Conservation (phyloP, 2,329 filamentous ascomycete species). For the Xylariales sp. region DNA sequence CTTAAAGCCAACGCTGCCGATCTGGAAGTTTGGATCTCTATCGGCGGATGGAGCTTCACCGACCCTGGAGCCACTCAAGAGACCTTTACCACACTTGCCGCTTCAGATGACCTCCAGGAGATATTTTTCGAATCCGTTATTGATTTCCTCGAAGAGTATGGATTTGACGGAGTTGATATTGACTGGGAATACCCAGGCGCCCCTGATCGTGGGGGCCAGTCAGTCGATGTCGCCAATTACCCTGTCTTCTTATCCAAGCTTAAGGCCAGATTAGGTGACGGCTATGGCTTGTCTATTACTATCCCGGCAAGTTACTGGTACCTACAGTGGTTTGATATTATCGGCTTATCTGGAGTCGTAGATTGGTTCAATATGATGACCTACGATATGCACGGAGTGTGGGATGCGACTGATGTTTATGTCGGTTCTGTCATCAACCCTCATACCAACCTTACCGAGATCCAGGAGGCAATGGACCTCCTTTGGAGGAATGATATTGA, state of each 20-base stretch:
- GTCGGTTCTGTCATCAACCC: slow-evolving; percentile 26
- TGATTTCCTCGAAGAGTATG: slow-evolving; percentile 16
- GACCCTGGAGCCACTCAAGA: slow-evolving; percentile 21
- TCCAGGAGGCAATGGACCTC: slow-evolving; percentile 36
- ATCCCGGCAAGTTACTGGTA: slow-evolving; percentile 11
- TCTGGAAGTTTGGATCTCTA: slow-evolving; percentile 26
- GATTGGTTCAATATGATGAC: slow-evolving; percentile 31
- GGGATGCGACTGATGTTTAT: slow-evolving; percentile 27
- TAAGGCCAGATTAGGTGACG: background rate
- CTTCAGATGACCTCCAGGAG: slow-evolving; percentile 4
- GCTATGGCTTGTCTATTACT: slow-evolving; percentile 6
- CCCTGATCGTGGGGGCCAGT: slow-evolving; percentile 11
- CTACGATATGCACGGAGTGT: slow-evolving; percentile 38
- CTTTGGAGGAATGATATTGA: slow-evolving; percentile 42
- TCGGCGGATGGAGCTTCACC: slow-evolving; percentile 38
- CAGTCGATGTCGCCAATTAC: slow-evolving; percentile 12
- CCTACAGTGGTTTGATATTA: slow-evolving; percentile 11
- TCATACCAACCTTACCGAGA: slow-evolving; percentile 46
- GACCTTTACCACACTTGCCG: slow-evolving; percentile 19
- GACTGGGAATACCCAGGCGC: slow-evolving; percentile 17
- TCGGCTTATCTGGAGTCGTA: slow-evolving; percentile 8
- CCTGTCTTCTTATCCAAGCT: slow-evolving; percentile 37
- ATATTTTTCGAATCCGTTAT: slow-evolving; percentile 17
- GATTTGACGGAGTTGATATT: slow-evolving; percentile 15
- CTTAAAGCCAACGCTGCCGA: slow-evolving; percentile 21